Conservation (phyloP, 352 stramenopile species). For the Phytophthora brassicae region DNA sequence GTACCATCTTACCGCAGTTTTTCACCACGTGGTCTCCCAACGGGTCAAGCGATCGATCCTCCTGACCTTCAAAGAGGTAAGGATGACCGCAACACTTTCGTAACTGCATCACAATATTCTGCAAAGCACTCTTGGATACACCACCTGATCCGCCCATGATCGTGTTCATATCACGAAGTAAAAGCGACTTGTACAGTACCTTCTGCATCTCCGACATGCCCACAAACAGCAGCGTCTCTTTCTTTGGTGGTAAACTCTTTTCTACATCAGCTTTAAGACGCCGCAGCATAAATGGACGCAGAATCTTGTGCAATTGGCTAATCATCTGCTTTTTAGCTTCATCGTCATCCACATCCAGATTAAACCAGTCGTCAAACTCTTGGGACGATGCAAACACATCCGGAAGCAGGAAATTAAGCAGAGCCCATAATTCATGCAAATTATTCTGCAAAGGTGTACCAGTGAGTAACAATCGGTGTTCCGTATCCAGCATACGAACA, state of each 20-base stretch:
- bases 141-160: conserved; percentile 67
- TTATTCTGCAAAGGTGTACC: conserved; percentile 96
- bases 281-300: conserved; percentile 96
- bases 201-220: conserved; percentile 94
- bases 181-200: conserved; percentile 95
- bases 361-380: conserved; percentile 90
- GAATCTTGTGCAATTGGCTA: conserved; percentile 84
- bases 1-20: conserved; percentile 98
- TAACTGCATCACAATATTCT: conserved; percentile 89
- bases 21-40: conserved; percentile 96
- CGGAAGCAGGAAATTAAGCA: conserved; percentile 94
- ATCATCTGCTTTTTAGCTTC: conserved; percentile 92
- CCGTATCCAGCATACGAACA: conserved; percentile 80
- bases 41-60: conserved; percentile 93
- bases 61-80: conserved; percentile 94
- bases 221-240: conserved; percentile 95
- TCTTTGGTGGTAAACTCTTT: conserved; percentile 97
- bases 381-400: conserved; percentile 91
- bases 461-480: conserved; percentile 91
- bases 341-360: conserved; percentile 85
- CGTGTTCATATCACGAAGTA: conserved; percentile 95
- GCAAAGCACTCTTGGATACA: conserved; percentile 77
- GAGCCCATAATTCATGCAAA: conserved; percentile 93
- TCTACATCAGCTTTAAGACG: conserved; percentile 99
- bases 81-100: conserved; percentile 91